phyloP scores from a whole-genome alignment of 805 yeast species.

The Lipomyces sp. region DNA sequence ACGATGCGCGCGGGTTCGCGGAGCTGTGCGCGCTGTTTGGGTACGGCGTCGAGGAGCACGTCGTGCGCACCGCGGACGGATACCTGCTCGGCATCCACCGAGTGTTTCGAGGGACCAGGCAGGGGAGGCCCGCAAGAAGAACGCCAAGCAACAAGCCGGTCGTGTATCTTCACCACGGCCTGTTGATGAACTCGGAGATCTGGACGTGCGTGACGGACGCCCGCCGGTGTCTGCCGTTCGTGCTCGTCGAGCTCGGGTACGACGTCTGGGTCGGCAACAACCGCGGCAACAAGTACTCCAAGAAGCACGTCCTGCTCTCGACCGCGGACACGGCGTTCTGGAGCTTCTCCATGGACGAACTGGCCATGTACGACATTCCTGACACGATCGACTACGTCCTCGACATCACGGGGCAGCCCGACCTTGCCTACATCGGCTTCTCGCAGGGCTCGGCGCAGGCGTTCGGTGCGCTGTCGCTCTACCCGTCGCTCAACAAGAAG shows the following conservation, averaged over 20 bases:
- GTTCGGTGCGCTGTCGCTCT: conserved; percentile 69
- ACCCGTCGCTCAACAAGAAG: conserved; percentile 57
- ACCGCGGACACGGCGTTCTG: conserved; percentile 59
- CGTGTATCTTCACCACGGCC: conserved; percentile 86
- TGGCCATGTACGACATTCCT: conserved; percentile 88
- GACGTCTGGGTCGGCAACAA: conserved; percentile 86
- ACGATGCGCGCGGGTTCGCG: conserved; percentile 53
- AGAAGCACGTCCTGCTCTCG: conserved; percentile 58
- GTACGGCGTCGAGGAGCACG: conserved; percentile 67
- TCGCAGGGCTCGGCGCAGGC: conserved; percentile 95
- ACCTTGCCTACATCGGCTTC: conserved; percentile 76
- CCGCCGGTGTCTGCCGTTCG: conserved; percentile 63
- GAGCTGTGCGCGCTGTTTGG: conserved; percentile 69
- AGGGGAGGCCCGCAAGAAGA: conserved; percentile 4
- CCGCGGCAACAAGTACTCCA: conserved; percentile 88
- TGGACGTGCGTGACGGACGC: conserved; percentile 58
- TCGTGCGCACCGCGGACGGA: conserved; percentile 44
- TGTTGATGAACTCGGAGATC: conserved; percentile 82
- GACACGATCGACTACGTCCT: conserved; percentile 73
- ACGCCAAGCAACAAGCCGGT: conserved; percentile 40
- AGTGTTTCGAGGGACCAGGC: conserved; percentile 30
- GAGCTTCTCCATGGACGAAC: conserved; percentile 89
- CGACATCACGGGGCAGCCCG: conserved; percentile 44
- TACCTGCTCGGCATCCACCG: conserved; percentile 37
- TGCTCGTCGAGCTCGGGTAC: conserved; percentile 73